A percentile compares a stretch with the other conserved stretches of the same genome.
phyloP scores from a whole-genome alignment of 2,329 filamentous ascomycete genomes.

The Hymenoscyphus linearis region DNA sequence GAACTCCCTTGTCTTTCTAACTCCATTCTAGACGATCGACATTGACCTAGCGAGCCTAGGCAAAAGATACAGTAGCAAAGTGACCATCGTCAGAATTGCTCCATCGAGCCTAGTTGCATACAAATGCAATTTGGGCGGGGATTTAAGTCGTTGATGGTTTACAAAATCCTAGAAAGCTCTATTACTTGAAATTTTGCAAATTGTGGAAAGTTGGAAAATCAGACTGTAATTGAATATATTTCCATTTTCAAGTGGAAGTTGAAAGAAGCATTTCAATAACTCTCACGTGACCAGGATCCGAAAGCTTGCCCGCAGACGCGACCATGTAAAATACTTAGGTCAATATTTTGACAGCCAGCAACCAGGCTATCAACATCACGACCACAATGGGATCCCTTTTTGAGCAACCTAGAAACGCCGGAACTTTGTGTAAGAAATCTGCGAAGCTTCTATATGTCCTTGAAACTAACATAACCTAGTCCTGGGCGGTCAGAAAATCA shows the following conservation, averaged over 20 bases:
- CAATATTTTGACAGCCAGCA: slow-evolving; percentile 1
- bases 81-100: no score
- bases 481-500: slow-evolving; percentile 95
- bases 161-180: no score
- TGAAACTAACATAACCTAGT: slow-evolving; percentile 44
- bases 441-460: neutral
- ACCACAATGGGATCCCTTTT: slow-evolving; percentile 84
- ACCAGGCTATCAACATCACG: slow-evolving; percentile 16
- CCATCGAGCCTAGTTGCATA: no score
- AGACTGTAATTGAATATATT: neutral
- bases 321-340: neutral
- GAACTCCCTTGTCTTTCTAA: no score
- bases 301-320: neutral
- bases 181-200: no score
- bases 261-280: neutral
- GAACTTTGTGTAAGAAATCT: slow-evolving; percentile 69
- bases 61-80: no score
- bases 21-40: no score
- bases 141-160: no score
- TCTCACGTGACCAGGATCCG: neutral
- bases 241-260: neutral
- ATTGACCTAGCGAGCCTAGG: no score
- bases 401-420: slow-evolving; percentile 84
- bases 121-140: no score
- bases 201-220: no score